Conservation (phyloP, 345 rosid genomes). For the Diplotaxis tenuifolia region DNA sequence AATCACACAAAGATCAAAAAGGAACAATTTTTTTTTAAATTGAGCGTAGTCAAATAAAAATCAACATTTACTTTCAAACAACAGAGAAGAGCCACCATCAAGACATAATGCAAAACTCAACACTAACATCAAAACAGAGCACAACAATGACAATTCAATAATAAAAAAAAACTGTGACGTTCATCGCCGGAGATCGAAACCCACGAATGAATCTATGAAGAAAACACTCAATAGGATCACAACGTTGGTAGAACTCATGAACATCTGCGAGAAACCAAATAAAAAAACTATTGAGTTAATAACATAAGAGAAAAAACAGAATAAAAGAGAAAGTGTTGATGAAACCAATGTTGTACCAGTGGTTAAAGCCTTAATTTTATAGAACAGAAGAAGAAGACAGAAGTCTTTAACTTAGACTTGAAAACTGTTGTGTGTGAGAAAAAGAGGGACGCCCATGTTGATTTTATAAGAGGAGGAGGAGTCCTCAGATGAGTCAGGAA, state of each 20-base stretch:
- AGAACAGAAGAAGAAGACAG: slow-evolving; percentile 31
- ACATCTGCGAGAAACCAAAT: slow-evolving; percentile 53
- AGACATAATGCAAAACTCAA: no score
- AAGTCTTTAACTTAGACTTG: slow-evolving; percentile 30
- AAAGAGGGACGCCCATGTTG: slow-evolving; percentile 25
- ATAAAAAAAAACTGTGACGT: background rate
- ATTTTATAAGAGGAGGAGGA: slow-evolving; percentile 41
- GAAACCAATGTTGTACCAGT: slow-evolving; percentile 37
- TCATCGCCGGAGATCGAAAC: background rate
- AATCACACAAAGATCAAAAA: no score
- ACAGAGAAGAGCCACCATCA: no score
- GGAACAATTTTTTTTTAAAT: no score
- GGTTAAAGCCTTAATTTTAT: slow-evolving; percentile 64
- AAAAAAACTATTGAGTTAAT: background rate
- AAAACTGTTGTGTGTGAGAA: background rate
- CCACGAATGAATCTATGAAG: slow-evolving; percentile 18
- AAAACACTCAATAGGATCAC: slow-evolving; percentile 65
- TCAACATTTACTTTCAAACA: no score
- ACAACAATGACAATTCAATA: no score
- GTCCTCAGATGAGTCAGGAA: slow-evolving; percentile 28
- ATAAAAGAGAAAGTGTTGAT: background rate
- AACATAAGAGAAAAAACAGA: background rate
- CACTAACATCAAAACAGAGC: no score
- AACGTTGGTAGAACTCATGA: slow-evolving; percentile 63
- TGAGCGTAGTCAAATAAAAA: no score